Percentiles rank a stretch among this genome's conserved stretches.
Evolutionary conservation across 2,329 filamentous ascomycete species (phyloP).

Genomic region (Clonostachys rhizophaga): DNA sequence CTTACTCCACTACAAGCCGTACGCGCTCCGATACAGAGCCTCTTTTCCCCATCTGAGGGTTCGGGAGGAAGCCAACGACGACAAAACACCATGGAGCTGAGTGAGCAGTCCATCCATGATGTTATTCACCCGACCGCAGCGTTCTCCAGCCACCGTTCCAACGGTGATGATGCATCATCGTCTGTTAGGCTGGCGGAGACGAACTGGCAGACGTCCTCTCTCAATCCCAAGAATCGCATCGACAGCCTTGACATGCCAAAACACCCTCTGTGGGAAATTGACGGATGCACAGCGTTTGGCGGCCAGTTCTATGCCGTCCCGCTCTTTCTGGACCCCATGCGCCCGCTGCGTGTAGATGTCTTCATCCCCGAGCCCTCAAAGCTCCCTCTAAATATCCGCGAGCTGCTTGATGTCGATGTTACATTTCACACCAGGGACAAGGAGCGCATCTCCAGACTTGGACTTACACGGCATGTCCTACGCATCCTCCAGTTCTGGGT

Average conservation of each 20-base stretch:
- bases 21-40: too few relatives aligned
- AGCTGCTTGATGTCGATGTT: constrained; percentile 38
- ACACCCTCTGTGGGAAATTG: constrained; percentile 50
- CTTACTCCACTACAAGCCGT: background rate
- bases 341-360: constrained; percentile 52
- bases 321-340: constrained; percentile 36
- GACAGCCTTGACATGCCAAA: constrained; percentile 43
- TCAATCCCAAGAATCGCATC: constrained; percentile 59
- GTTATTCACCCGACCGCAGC: constrained; percentile 55
- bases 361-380: constrained; percentile 47
- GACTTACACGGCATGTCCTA: constrained; percentile 48
- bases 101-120: constrained; percentile 44
- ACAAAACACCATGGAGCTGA: constrained; percentile 43
- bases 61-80: too few relatives aligned
- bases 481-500: constrained; percentile 50
- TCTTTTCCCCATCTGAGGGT: too few relatives aligned
- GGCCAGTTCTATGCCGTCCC: constrained; percentile 54
- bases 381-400: constrained; percentile 32
- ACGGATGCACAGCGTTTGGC: constrained; percentile 51
- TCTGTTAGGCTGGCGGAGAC: background rate
- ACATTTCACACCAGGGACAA: constrained; percentile 53
- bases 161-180: background rate
- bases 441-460: constrained; percentile 38
- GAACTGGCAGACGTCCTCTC: constrained; percentile 40
- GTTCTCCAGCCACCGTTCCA: constrained; percentile 21